Base-by-base conservation (phyloP, 2,329 filamentous ascomycete species). In the Trichoderma sp. region DNA sequence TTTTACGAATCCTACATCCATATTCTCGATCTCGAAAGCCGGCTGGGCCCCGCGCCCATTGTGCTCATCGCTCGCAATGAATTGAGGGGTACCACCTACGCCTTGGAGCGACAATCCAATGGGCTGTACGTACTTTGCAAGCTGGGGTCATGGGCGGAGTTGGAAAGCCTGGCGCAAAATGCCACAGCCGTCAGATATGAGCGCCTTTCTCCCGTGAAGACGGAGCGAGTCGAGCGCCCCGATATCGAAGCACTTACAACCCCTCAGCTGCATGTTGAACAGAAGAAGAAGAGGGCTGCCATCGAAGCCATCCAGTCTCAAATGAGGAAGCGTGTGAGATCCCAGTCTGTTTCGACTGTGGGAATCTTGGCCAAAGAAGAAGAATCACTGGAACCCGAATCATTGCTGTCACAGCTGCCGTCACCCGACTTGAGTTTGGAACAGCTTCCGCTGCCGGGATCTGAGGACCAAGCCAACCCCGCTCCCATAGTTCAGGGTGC, bases 61-160 rank as follows among this genome's bases (percentile, higher is more conserved):
- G 82, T 93, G 18, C 84, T 93, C 11, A 83, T 93, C 72, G 90
- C 89, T 32, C 84, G 88, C 72, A 84, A 87, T 58, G 88, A 91
- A 57, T 82, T 85, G 30, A 86, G 84, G 73, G 83, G 84, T 71
- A 83, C 83, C 43, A 74, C 88, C 0, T 92, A 89, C 78, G 90
- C 86, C 14, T 82, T 93, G n/a, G 92, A 95, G 81, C 86, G 88
- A 28, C 88, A 92, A 43, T 83, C 85, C 18, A 80, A 82, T 61
- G 86, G 86, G 1, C 83, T 91, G 4, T 95, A 93, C 78, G 87
- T 88, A 12, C 79, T 93, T 30, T 94, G 91, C 79, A 90, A 88
- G 76, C 82, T 96, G 57, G 91, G 89, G 2, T 80, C 83, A 24
- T 93, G 91, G 91, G 85, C 92, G 26, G 87, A 90, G 73, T 78